Percentiles rank a stretch among this genome's conserved stretches.
phyloP scores from a whole-genome alignment of 805 yeast species.

The Suhomyces canberraensis region DNA sequence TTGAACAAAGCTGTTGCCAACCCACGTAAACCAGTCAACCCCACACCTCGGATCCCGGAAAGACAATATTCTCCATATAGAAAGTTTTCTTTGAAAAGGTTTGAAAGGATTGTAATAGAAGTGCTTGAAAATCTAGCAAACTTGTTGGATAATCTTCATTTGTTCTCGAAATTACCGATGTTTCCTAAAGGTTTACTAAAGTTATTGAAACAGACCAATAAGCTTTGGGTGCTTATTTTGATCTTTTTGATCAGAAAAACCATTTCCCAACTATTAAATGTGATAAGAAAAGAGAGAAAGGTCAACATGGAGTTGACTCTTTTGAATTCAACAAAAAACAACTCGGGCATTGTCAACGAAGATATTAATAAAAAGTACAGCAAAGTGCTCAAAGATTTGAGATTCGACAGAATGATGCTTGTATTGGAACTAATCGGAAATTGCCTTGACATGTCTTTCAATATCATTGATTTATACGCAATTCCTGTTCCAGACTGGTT shows the following conservation, averaged over 20 bases:
- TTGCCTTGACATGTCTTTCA: conserved; percentile 38
- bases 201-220: conserved; percentile 40
- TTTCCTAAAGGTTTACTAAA: conserved; percentile 33
- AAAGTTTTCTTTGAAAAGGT: conserved; percentile 26
- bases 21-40: conserved; percentile 1
- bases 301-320: conserved; percentile 36
- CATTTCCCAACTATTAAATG: conserved; percentile 39
- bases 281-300: conserved; percentile 36
- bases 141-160: conserved; percentile 39
- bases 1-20: conserved; percentile 13
- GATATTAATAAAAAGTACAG: conserved; percentile 33
- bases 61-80: conserved; percentile 7
- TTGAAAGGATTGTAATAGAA: conserved; percentile 28
- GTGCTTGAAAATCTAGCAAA: conserved; percentile 37
- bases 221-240: conserved; percentile 40
- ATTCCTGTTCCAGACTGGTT: conserved; percentile 40
- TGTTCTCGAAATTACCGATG: conserved; percentile 41
- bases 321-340: conserved; percentile 19
- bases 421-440: conserved; percentile 40
- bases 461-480: conserved; percentile 36
- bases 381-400: conserved; percentile 39
- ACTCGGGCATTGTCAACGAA: conserved; percentile 11
- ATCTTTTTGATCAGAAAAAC: conserved; percentile 41
- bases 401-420: conserved; percentile 42
- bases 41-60: neutral